A percentile compares a stretch with the other conserved stretches of the same genome.
phyloP scores from a whole-genome alignment of 1,139 yeast species.

The Protomyces inundatus region DNA sequence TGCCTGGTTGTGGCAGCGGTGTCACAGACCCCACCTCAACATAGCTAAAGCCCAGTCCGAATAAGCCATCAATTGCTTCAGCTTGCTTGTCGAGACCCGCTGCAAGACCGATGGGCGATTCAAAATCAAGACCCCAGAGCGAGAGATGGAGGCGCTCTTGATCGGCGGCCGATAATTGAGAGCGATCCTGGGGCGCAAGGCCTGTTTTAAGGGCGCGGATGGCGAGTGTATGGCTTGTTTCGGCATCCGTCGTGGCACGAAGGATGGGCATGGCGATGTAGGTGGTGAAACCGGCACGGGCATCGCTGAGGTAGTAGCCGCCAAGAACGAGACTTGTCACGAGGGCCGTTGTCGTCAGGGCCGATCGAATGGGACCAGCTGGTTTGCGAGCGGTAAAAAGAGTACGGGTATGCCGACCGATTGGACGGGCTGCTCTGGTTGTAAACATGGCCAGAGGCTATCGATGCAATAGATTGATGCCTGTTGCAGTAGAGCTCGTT shows the following conservation, averaged over 20 bases:
- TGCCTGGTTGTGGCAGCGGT: slow-evolving; percentile 80
- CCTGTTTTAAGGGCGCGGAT: slow-evolving; percentile 63
- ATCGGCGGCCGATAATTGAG: slow-evolving; percentile 41
- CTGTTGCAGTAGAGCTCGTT: too few species aligned
- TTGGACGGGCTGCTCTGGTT: background rate
- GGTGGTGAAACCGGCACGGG: slow-evolving; percentile 79
- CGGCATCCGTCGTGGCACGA: slow-evolving; percentile 71
- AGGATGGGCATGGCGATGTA: slow-evolving; percentile 71
- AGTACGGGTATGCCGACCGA: slow-evolving; percentile 1
- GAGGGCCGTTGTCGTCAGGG: slow-evolving; percentile 31
- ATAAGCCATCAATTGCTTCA: slow-evolving; percentile 81
- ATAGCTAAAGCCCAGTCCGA: slow-evolving; percentile 74
- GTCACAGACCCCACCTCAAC: slow-evolving; percentile 93
- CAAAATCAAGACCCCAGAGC: slow-evolving; percentile 60
- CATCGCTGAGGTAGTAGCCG: slow-evolving; percentile 56
- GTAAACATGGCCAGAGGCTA: background rate
- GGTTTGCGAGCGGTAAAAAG: slow-evolving; percentile 14
- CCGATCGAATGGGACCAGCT: slow-evolving; percentile 28
- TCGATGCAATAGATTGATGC: too few species aligned
- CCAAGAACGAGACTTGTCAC: slow-evolving; percentile 40
- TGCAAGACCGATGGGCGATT: slow-evolving; percentile 84
- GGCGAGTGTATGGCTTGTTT: slow-evolving; percentile 75
- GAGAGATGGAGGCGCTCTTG: slow-evolving; percentile 51
- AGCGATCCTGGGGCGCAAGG: slow-evolving; percentile 54
- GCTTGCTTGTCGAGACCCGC: slow-evolving; percentile 96